Conservation (phyloP, 371 early-diverging fungal species). For the Saksenaea oblongispora region DNA sequence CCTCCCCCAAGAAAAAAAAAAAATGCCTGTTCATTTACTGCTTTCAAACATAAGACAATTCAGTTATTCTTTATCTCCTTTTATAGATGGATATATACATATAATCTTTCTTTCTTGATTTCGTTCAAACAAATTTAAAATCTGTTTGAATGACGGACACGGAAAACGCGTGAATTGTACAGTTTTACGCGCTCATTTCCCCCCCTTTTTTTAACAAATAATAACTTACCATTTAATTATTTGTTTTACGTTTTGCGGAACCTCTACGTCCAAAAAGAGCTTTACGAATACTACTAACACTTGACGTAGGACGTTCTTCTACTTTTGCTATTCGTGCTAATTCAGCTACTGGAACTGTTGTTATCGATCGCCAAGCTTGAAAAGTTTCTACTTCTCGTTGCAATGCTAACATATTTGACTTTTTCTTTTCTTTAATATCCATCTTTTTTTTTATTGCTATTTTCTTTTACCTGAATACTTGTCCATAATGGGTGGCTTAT, state of each 20-base stretch:
- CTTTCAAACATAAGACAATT: no score
- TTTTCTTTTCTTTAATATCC: no score
- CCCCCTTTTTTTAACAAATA: not conserved
- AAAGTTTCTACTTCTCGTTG: slow-evolving; percentile 34
- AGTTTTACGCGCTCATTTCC: not conserved
- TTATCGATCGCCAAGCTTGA: slow-evolving; percentile 32
- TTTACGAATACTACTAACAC: slow-evolving; percentile 14
- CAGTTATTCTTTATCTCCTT: no score
- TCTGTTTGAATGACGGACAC: not conserved
- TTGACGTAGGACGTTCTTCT: slow-evolving; percentile 19
- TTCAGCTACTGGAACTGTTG: slow-evolving; percentile 29
- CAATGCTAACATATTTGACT: slow-evolving; percentile 25
- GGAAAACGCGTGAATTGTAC: not conserved
- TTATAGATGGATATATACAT: no score
- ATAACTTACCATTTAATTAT: not conserved
- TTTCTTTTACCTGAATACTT: slow-evolving; percentile 23
- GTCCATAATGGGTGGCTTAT: slow-evolving; percentile 27
- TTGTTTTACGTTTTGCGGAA: slow-evolving; percentile 18
- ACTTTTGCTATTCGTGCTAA: slow-evolving; percentile 21
- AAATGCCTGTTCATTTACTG: no score
- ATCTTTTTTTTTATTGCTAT: no score
- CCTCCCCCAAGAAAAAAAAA: no score
- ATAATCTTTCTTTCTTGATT: no score
- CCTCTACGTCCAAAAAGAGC: slow-evolving; percentile 24
- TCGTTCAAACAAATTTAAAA: not conserved